These are phyloP conservation scores for Botrytis hyacinthi DNA, from an alignment of 2,329 filamentous ascomycete genomes.

Conservation along the genomic window DNA sequence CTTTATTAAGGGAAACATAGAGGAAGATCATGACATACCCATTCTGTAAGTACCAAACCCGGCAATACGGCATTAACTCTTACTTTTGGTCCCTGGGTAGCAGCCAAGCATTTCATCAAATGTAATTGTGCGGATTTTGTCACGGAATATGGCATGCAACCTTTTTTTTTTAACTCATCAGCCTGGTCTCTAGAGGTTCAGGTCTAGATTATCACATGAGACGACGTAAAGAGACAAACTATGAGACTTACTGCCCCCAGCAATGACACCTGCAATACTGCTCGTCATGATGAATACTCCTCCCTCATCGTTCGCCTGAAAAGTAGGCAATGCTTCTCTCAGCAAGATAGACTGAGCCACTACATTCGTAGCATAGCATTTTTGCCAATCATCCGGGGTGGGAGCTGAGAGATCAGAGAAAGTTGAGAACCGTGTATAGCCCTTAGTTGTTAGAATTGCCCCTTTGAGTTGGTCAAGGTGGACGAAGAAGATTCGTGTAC, in stretches of 20 bases:
- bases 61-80: conserved; percentile 64
- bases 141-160: conserved; percentile 39
- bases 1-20: not conserved
- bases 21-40: conserved; percentile 43
- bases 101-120: conserved; percentile 62
- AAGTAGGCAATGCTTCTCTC: conserved; percentile 55
- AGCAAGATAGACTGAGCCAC: conserved; percentile 54
- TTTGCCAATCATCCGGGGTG: conserved; percentile 33
- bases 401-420: conserved; percentile 31
- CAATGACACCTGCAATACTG: conserved; percentile 52
- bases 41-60: conserved; percentile 63
- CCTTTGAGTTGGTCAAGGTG: not conserved
- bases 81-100: conserved; percentile 60
- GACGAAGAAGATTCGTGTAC: conserved; percentile 28
- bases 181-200: not conserved
- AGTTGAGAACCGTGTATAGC: conserved; percentile 36
- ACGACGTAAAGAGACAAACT: not conserved
- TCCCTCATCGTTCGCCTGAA: conserved; percentile 60
- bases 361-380: conserved; percentile 62
- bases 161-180: not conserved
- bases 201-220: not conserved
- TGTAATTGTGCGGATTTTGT: conserved; percentile 54
- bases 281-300: conserved; percentile 63
- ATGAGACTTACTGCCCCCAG: conserved; percentile 19
- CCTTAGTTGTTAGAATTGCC: conserved; percentile 19